phyloP scores from a whole-genome alignment of 2,329 filamentous ascomycete species.

The Aspergillus neoniger region DNA sequence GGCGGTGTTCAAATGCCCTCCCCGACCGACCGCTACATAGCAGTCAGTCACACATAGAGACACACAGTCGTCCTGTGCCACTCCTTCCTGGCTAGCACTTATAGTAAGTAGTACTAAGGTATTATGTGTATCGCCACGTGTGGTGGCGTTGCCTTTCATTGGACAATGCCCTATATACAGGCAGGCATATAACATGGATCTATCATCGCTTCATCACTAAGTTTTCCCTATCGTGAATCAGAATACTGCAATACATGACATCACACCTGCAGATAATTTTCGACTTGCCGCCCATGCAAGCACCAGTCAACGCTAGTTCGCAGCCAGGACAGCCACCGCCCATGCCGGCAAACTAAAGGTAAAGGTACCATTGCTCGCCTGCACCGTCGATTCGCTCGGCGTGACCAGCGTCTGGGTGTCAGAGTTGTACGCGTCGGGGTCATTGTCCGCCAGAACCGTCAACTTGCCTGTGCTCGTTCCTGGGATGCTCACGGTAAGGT shows the following conservation, averaged over 20 bases:
- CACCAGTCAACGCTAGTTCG: constrained; percentile 2
- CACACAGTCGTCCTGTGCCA: no score
- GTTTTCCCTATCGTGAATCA: no score
- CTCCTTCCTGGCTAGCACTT: no score
- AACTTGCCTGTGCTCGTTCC: constrained; percentile 17
- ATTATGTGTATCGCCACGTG: not conserved
- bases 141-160: not conserved
- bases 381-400: constrained; percentile 13
- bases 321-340: constrained; percentile 24
- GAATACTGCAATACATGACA: not conserved
- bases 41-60: no score
- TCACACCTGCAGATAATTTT: not conserved
- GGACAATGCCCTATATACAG: not conserved
- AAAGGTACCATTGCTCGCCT: constrained; percentile 18
- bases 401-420: constrained; percentile 6
- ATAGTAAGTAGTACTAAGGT: no score
- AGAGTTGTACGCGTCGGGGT: constrained; percentile 19
- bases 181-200: no score
- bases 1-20: no score
- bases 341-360: constrained; percentile 23
- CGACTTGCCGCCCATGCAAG: not conserved
- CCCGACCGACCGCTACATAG: no score
- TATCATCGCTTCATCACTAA: no score
- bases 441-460: constrained; percentile 22
- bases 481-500: constrained; percentile 25